phyloP scores from a whole-genome alignment of 441 rosid species.

The Brassica hybrid region DNA sequence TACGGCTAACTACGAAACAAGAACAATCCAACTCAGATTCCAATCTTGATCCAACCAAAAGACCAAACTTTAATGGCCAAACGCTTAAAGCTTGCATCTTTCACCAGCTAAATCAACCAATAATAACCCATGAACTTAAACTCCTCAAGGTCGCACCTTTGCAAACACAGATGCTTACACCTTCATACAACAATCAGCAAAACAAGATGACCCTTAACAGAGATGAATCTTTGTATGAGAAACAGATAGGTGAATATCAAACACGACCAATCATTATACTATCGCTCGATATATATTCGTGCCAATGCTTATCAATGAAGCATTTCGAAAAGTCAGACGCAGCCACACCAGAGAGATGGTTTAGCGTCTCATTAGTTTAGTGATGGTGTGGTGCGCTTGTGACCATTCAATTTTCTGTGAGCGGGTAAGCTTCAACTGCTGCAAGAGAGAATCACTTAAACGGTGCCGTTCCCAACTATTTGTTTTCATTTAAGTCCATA shows the following conservation, averaged over 20 bases:
- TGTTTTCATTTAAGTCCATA: conserved; percentile 3
- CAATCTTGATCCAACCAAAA: conserved; percentile 54
- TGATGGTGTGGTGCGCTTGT: conserved; percentile 37
- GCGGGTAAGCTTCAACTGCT: conserved; percentile 34
- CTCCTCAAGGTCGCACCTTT: conserved; percentile 14
- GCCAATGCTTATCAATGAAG: neutral
- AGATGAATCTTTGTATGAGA: conserved; percentile 1
- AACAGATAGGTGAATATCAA: conserved; percentile 6
- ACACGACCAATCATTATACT: conserved; percentile 3
- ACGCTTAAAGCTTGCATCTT: conserved; percentile 62
- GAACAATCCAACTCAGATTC: conserved; percentile 51
- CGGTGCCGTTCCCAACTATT: conserved; percentile 19
- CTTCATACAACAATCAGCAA: neutral
- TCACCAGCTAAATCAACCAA: conserved; percentile 18
- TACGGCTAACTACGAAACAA: conserved; percentile 40
- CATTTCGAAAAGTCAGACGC: conserved; percentile 14
- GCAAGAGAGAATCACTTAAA: neutral
- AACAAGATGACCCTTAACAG: neutral
- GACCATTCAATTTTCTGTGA: conserved; percentile 47
- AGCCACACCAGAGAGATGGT: conserved; percentile 13
- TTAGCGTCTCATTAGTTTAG: neutral
- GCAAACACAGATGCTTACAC: conserved; percentile 2
- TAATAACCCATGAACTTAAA: conserved; percentile 27
- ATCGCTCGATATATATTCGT: no score
- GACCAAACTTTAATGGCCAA: conserved; percentile 46